Evolutionary conservation across 2,329 filamentous ascomycete genomes (phyloP).

Genomic region (Exophiala bonariae): DNA sequence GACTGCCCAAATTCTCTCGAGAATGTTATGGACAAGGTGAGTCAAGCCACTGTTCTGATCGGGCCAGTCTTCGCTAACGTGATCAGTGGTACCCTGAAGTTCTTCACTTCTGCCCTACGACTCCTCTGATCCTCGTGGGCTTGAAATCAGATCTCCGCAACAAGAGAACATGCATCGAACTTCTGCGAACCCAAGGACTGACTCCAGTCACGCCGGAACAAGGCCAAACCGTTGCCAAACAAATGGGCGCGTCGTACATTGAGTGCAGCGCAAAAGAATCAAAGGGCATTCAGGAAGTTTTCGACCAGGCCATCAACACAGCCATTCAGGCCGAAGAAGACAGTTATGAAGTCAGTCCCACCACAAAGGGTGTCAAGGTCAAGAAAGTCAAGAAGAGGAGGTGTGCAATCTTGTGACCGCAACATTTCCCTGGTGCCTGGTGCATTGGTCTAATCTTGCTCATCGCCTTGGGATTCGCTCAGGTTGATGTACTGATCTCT

Average conservation of each 20-base stretch:
- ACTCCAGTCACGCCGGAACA: slow-evolving; percentile 93
- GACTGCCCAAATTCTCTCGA: slow-evolving; percentile 98
- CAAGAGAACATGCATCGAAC: slow-evolving; percentile 96
- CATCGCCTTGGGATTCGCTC: neutral
- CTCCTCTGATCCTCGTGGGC: slow-evolving; percentile 90
- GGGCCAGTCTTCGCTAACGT: slow-evolving; percentile 13
- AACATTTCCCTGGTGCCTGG: slow-evolving; percentile 5
- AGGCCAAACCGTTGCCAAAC: slow-evolving; percentile 80
- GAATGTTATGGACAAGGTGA: slow-evolving; percentile 98
- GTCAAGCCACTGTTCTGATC: slow-evolving; percentile 24
- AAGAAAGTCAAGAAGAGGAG: slow-evolving; percentile 81
- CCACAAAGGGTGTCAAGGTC: slow-evolving; percentile 29
- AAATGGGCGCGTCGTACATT: slow-evolving; percentile 95
- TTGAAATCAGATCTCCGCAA: slow-evolving; percentile 95
- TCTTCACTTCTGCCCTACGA: slow-evolving; percentile 97
- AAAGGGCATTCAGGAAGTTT: slow-evolving; percentile 93
- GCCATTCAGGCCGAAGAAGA: slow-evolving; percentile 81
- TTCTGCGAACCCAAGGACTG: slow-evolving; percentile 95
- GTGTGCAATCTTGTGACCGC: slow-evolving; percentile 71
- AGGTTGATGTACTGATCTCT: no score
- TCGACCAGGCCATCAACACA: slow-evolving; percentile 85
- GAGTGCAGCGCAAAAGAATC: slow-evolving; percentile 99
- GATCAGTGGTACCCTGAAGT: slow-evolving; percentile 97
- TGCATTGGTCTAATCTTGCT: slow-evolving; percentile 1
- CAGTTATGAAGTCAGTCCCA: slow-evolving; percentile 37